Evolutionary conservation across 2,329 filamentous ascomycete genomes (phyloP), one percentile per base, ranked within the genome.

Genomic region (Ceratocystis papillata): DNA sequence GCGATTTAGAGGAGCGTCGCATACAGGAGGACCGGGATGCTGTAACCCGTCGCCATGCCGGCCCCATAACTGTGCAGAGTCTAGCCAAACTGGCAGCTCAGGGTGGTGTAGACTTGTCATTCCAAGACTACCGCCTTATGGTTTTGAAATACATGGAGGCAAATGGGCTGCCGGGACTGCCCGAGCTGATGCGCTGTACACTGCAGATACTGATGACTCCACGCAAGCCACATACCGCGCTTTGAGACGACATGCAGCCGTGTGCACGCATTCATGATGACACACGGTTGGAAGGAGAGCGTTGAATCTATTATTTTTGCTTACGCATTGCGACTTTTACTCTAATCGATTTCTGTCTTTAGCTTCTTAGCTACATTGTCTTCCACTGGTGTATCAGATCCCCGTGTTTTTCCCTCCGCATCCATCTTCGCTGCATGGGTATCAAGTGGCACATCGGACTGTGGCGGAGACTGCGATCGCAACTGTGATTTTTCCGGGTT

Each of bases 101-200:
- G 17, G 87, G 88, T 0, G 90, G 90, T 0, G 73, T 90, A 30
- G 78, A 76, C 63, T 72, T 93, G 48, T 79, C 78, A 15, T 95
- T 88, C 87, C 83, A 87, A 70, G 84, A 88, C 62, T 96, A 91
- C 73, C 81, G 88, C 67, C 77, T 90, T 5, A 81, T 83, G n/a
- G 86, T 93, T 69, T 75, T 96, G 66, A 79, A 80, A 62, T 84
- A 85, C 75, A 75, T 95, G 68, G 86, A 87, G 67, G 77, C 76
- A 5, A 81, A 80, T 64, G 87, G 87, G 0, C 79, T 88, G 59
- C 76, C 74, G 10, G 90, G 90, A 0, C 79, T 93, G 37, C 81
- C 82, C 17, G 80, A 86, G 69, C 75, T 95, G 71, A 87, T 95
- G 80, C 88, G 88, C 74, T 89, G 85, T 71, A 92, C 89, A 1